Base-by-base conservation (phyloP, 2,329 filamentous ascomycete species). In the Colletotrichum sp. region DNA sequence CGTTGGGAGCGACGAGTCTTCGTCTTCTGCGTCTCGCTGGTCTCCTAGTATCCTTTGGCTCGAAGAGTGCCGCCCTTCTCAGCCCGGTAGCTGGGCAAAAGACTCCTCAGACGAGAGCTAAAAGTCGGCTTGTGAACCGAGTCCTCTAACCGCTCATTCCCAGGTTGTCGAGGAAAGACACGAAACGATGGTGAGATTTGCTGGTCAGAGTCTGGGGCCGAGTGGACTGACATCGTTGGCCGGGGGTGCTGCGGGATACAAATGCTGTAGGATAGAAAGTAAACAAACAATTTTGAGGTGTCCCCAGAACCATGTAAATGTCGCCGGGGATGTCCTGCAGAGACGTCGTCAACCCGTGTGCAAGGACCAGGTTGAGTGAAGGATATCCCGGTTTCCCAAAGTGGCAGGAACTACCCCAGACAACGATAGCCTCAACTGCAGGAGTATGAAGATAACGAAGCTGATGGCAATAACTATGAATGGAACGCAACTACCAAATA, bases 31-130 rank as follows among this genome's bases (percentile, higher is more conserved):
- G 67, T 77, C 66, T 80, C 79, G 69, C 78, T 49, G 21, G 75
- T 69, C 36, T 82, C 81, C 82, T 80, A 83, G 66, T 80, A 82
- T 2, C 82, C 80, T 7, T 79, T 79, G 28, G 78, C 71, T 52
- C 88, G 87, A 57, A 82, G 71, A 2, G 89, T 91, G 12, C 89
- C 87, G 24, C 90, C 89, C 34, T 86, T 86, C 77, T 91, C 90
- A 2, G 88, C 84, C 8, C 86, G 87, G 72, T 87, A 85, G 77
- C 86, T 89, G 0, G 90, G 89, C 12, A 90, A 81, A 4, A 91
- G 83, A 69, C 81, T 88, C 72, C 81, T 86, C 67, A 90, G 80
- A 79, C 88, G 87, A 65, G 81, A 82, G 18, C 83, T 78, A 21
- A 88, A 77, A 7, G 87, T 87, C 24, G 72, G 8, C 21, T 32